Conservation (phyloP, 2,329 filamentous ascomycete species). For the Colletotrichum sp. region DNA sequence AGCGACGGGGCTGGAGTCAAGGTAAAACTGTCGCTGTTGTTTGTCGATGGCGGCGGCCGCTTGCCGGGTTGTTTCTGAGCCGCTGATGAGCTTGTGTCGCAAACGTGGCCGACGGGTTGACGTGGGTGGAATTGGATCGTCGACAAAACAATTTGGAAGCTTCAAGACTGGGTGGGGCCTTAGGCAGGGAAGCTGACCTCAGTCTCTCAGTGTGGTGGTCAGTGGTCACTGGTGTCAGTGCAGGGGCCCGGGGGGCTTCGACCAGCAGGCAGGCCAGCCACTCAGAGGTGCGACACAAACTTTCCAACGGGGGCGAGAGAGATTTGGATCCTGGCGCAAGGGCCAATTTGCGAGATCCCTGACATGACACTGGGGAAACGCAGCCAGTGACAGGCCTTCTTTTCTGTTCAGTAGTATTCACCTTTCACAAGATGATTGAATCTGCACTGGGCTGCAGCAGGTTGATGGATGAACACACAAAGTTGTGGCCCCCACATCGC, state of each 20-base stretch:
- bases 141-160: constrained; percentile 1
- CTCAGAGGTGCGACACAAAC: neutral
- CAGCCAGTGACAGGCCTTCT: neutral
- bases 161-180: neutral
- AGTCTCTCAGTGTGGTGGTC: neutral
- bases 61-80: neutral
- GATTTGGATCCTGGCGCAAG: neutral
- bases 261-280: neutral
- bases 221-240: neutral
- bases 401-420: neutral
- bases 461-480: neutral
- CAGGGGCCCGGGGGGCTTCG: neutral
- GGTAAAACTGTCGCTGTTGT: neutral
- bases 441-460: neutral
- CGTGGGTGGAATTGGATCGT: neutral
- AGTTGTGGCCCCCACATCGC: neutral
- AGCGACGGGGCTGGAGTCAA: neutral
- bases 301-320: neutral
- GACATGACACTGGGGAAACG: neutral
- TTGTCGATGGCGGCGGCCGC: neutral
- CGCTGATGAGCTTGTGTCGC: neutral
- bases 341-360: neutral
- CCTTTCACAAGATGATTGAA: neutral
- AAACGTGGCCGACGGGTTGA: neutral
- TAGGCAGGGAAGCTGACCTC: constrained; percentile 1